Evolutionary conservation across 345 rosid genomes (phyloP).

Genomic region (Euphorbia pulcherrima): DNA sequence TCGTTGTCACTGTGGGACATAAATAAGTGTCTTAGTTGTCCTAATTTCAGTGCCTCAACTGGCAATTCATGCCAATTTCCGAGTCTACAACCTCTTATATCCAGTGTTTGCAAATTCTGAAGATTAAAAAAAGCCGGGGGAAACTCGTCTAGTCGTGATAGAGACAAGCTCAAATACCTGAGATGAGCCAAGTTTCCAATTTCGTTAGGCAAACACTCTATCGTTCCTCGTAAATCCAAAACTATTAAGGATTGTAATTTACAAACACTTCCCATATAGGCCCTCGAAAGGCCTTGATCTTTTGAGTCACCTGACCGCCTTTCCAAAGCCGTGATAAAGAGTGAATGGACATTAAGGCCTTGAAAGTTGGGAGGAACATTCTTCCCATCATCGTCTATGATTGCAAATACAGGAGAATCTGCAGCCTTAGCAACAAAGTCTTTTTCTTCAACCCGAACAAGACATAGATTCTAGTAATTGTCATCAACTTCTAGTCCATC

Average conservation of each 20-base stretch:
- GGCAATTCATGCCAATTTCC: slow-evolving; percentile 7
- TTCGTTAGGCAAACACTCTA: not conserved
- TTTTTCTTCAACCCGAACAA: not conserved
- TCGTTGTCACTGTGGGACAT: not conserved
- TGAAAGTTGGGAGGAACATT: not conserved
- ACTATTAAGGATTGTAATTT: not conserved
- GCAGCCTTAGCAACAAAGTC: slow-evolving; percentile 2
- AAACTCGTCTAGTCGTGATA: not conserved
- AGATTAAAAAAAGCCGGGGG: not conserved
- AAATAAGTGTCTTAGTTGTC: slow-evolving; percentile 16
- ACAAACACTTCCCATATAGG: not conserved
- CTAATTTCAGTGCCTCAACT: not conserved
- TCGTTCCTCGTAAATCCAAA: not conserved
- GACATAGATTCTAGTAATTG: not conserved
- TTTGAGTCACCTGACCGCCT: not conserved
- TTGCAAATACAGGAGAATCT: not conserved
- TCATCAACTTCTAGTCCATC: not conserved
- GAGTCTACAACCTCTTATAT: not conserved
- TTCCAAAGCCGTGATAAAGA: not conserved
- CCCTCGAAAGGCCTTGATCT: not conserved
- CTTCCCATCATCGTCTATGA: not conserved
- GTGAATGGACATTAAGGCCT: not conserved
- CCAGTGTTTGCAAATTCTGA: not conserved
- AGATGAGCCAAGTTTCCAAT: not conserved
- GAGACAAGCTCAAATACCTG: not conserved